These are phyloP conservation scores for Cladosporium colombiae DNA, from an alignment of 2,329 filamentous ascomycete species.

Conservation along the genomic window DNA sequence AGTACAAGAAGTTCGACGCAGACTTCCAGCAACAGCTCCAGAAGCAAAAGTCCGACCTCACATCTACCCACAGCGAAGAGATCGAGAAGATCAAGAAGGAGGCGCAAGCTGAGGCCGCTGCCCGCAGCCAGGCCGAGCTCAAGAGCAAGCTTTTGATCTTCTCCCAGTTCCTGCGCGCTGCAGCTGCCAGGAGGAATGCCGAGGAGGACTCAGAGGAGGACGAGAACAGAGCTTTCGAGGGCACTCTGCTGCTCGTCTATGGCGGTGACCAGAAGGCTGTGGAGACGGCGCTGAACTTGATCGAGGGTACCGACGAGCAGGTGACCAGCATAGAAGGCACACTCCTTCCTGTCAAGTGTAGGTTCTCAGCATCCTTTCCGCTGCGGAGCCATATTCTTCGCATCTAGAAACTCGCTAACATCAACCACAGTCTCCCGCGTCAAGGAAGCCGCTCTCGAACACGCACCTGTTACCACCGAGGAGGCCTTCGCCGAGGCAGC, in stretches of 20 bases:
- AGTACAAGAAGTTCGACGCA: conserved; percentile 73
- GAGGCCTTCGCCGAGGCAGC: conserved; percentile 52
- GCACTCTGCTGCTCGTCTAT: conserved; percentile 76
- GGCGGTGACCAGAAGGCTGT: conserved; percentile 75
- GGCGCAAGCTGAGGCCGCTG: conserved; percentile 55
- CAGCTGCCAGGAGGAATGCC: conserved; percentile 70
- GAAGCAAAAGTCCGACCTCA: conserved; percentile 58
- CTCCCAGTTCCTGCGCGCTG: conserved; percentile 78
- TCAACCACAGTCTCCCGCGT: conserved; percentile 38
- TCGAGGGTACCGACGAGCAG: conserved; percentile 68
- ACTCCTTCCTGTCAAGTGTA: conserved; percentile 70
- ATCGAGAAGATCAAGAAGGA: conserved; percentile 57
- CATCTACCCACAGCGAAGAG: conserved; percentile 58
- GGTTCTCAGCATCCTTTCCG: conserved; percentile 37
- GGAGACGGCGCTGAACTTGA: conserved; percentile 72
- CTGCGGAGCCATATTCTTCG: background rate
- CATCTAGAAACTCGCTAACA: conserved; percentile 1
- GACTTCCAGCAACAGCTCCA: conserved; percentile 66
- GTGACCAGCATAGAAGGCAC: conserved; percentile 67
- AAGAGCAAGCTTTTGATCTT: conserved; percentile 67
- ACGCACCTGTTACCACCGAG: conserved; percentile 57
- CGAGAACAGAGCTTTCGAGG: conserved; percentile 79
- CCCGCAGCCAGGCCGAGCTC: conserved; percentile 50
- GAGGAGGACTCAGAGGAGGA: conserved; percentile 68
- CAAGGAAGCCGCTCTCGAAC: conserved; percentile 45